Evolutionary conservation across 495 filamentous ascomycete species (phyloP), one percentile per base, ranked within the genome.

Genomic region (Penicillium odoratum): DNA sequence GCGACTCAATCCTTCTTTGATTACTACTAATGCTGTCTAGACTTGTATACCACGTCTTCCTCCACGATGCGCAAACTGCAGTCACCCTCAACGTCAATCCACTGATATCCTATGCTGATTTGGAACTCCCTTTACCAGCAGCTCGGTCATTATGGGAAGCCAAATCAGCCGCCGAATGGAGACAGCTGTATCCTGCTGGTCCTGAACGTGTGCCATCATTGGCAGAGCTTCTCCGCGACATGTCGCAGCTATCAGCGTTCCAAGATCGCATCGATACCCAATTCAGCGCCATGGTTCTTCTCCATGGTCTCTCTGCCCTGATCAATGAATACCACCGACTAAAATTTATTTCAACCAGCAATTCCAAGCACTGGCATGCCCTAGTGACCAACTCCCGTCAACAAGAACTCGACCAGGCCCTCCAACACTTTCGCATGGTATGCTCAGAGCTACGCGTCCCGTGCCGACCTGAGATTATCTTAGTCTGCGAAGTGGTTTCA

Each of bases 81-180:
- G 78, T 88, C 57, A 78, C 82, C 25, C 72, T 85, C 7, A 75
- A 84, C 11, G 73, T 77, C 48, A 83, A 78, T 55, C 81, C 83
- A 0, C 59, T 81, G 8, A 83, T 88, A 58, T 86, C 85, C 0
- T 89, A 88, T 61, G 75, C 85, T 1, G 86, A 89, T 57, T 60
- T 89, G 11, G 79, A 80, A 7, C 69, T 88, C 7, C 81, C 84
- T 3, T 63, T 89, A 11, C 85, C 85, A 0, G 75, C 74, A 28
- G 70, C 79, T 0, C 76, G 79, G 21, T 60, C 73, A 3, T 63
- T 88, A 4, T 89, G 84, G 83, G 73, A 81, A 30, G 84, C 86
- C 0, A 63, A 75, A 21, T 74, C 74, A 0, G 83, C 85, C 1
- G 54, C 67, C 9, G 76, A 80, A 53, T 89, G 85, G 83, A 85